Conservation (phyloP, 352 stramenopile species). For the Aphanomyces invadans region DNA sequence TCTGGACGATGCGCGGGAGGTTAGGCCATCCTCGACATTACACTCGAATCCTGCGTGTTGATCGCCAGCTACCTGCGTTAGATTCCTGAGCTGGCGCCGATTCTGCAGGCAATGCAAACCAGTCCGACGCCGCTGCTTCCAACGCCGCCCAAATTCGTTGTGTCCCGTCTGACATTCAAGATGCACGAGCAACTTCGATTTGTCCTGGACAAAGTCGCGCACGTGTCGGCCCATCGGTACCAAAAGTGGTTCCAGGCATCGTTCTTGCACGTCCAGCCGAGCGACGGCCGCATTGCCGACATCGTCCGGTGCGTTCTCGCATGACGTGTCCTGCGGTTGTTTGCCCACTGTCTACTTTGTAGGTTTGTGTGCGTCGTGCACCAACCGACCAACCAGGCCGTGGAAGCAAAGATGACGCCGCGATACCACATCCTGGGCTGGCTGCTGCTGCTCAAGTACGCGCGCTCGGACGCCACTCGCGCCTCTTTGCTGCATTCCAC, state of each 20-base stretch:
- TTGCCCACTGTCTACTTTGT: neutral
- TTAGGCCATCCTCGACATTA: slow-evolving; percentile 27
- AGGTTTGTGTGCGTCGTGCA: slow-evolving; percentile 62
- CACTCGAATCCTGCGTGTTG: neutral
- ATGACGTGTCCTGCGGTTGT: neutral
- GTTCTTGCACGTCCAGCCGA: slow-evolving; percentile 58
- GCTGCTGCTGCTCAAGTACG: slow-evolving; percentile 77
- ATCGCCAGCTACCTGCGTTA: too few relatives aligned
- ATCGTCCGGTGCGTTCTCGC: slow-evolving; percentile 47
- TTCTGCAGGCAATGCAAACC: slow-evolving; percentile 6
- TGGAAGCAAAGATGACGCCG: slow-evolving; percentile 74
- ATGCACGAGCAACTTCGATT: slow-evolving; percentile 83
- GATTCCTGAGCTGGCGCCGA: neutral
- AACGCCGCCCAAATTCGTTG: slow-evolving; percentile 67
- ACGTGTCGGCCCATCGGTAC: slow-evolving; percentile 36
- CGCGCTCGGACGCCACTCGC: too few relatives aligned
- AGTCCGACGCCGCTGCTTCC: too few relatives aligned
- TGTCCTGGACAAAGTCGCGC: slow-evolving; percentile 58
- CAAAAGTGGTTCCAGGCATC: slow-evolving; percentile 83
- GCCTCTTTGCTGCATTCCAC: neutral
- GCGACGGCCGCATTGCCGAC: slow-evolving; percentile 68
- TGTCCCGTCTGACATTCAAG: slow-evolving; percentile 71
- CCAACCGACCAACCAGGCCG: slow-evolving; percentile 72
- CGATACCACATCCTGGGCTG: slow-evolving; percentile 81
- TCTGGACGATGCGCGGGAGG: slow-evolving; percentile 71